phyloP scores from a whole-genome alignment of 768 basidiomycete species.

The Boletus subcaerulescens region DNA sequence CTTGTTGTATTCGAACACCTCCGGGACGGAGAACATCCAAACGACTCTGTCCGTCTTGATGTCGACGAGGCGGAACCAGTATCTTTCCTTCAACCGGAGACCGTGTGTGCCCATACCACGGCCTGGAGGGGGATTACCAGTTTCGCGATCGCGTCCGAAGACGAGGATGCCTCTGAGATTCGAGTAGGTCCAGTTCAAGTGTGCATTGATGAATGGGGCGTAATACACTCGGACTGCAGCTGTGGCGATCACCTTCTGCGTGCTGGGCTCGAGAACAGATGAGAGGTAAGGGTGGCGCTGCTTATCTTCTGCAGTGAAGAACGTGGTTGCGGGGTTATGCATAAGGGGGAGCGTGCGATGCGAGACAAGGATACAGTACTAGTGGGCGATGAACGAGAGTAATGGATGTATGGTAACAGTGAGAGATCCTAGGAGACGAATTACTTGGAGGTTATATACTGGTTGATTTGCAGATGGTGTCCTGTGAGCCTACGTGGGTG shows the following conservation, averaged over 20 bases:
- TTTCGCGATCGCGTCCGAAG: slow-evolving; percentile 42
- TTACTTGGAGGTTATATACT: slow-evolving; percentile 30
- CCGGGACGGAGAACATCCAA: slow-evolving; percentile 66
- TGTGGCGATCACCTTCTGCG: slow-evolving; percentile 49
- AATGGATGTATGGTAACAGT: slow-evolving; percentile 8
- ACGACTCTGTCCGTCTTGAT: slow-evolving; percentile 54
- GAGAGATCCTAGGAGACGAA: slow-evolving; percentile 17
- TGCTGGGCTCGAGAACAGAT: slow-evolving; percentile 37
- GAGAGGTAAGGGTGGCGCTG: slow-evolving; percentile 38
- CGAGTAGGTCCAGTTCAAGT: slow-evolving; percentile 57
- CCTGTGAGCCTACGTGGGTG: slow-evolving; percentile 21
- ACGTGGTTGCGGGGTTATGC: slow-evolving; percentile 31
- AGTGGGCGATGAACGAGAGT: slow-evolving; percentile 17
- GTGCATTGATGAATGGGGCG: slow-evolving; percentile 46
- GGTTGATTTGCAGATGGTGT: slow-evolving; percentile 25
- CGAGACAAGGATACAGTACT: slow-evolving; percentile 1
- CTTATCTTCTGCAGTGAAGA: slow-evolving; percentile 38
- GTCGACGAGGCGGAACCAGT: slow-evolving; percentile 68
- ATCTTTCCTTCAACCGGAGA: slow-evolving; percentile 33
- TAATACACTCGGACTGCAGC: slow-evolving; percentile 62
- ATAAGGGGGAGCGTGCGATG: slow-evolving; percentile 15
- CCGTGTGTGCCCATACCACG: slow-evolving; percentile 18
- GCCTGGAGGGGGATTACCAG: slow-evolving; percentile 20
- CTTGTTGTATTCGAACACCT: slow-evolving; percentile 64
- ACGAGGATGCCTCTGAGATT: slow-evolving; percentile 58